phyloP scores from a whole-genome alignment of 225 moss, liverwort and hornwort species.

The Straminergon stramineum region DNA sequence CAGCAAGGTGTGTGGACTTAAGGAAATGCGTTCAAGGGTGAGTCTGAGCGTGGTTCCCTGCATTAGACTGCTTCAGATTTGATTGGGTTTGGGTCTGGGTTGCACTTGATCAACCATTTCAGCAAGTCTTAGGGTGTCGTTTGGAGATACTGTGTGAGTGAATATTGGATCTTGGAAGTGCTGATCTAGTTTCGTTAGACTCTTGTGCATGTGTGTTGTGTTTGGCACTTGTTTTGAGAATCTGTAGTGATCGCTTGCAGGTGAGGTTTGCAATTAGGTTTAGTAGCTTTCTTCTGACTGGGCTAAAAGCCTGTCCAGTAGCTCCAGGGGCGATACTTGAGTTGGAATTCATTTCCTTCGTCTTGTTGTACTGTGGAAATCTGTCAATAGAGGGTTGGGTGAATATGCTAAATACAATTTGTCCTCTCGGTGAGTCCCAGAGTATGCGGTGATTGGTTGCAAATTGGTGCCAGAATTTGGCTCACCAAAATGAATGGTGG shows the following conservation, averaged over 20 bases:
- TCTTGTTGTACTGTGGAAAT: not conserved
- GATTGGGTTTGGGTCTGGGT: not conserved
- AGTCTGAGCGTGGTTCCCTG: not conserved
- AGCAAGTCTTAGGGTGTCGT: not conserved
- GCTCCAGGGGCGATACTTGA: not conserved
- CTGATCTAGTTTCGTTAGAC: not conserved
- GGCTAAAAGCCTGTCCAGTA: not conserved
- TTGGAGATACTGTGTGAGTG: not conserved
- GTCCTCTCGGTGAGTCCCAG: rapidly evolving
- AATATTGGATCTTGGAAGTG: not conserved
- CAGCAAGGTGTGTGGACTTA: not conserved
- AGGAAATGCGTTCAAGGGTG: not conserved
- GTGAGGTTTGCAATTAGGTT: not conserved
- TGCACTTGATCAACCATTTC: not conserved
- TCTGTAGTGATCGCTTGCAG: not conserved
- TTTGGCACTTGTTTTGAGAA: not conserved
- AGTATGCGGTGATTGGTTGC: not conserved
- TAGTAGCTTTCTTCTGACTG: not conserved
- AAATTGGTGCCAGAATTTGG: not conserved
- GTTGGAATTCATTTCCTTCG: not conserved
- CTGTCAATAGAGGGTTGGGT: not conserved
- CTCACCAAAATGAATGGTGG: not conserved
- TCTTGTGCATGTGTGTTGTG: not conserved
- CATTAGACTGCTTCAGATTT: not conserved
- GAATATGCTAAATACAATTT: not conserved